Evolutionary conservation across 805 yeast species (phyloP).

Genomic region (Teunomyces pallodes): DNA sequence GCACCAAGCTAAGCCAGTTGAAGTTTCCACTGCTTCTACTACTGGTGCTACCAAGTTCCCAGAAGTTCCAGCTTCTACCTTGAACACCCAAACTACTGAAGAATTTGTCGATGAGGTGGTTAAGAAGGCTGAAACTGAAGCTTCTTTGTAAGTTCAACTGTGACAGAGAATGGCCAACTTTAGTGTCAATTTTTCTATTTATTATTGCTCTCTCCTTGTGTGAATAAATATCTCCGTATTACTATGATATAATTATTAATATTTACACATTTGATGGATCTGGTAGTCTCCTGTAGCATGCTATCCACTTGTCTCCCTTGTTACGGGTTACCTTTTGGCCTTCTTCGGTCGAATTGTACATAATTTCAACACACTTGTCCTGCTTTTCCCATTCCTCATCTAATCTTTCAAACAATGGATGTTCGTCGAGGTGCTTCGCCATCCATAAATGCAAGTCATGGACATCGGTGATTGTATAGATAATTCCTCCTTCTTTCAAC

Average conservation of each 20-base stretch:
- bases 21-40: slow-evolving; percentile 24
- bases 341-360: slow-evolving; percentile 95
- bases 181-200: neutral
- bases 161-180: neutral
- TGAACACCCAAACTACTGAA: slow-evolving; percentile 11
- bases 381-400: slow-evolving; percentile 71
- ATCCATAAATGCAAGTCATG: slow-evolving; percentile 93
- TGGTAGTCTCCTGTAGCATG: slow-evolving; percentile 78
- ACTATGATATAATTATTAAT: neutral
- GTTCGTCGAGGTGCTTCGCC: slow-evolving; percentile 87
- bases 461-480: slow-evolving; percentile 96
- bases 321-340: slow-evolving; percentile 95
- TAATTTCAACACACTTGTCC: slow-evolving; percentile 80
- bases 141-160: slow-evolving; percentile 5
- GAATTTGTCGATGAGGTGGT: slow-evolving; percentile 9
- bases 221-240: neutral
- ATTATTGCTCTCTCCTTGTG: slow-evolving; percentile 1
- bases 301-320: slow-evolving; percentile 81
- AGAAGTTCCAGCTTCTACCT: slow-evolving; percentile 32
- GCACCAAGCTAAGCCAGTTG: slow-evolving; percentile 4
- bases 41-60: slow-evolving; percentile 42
- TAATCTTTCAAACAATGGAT: slow-evolving; percentile 86
- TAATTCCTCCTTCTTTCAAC: slow-evolving; percentile 77
- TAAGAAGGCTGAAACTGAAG: neutral
- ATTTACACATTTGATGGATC: slow-evolving; percentile 41